Base-by-base conservation (phyloP, 768 basidiomycete species). In the Naganishia vishniacii region DNA sequence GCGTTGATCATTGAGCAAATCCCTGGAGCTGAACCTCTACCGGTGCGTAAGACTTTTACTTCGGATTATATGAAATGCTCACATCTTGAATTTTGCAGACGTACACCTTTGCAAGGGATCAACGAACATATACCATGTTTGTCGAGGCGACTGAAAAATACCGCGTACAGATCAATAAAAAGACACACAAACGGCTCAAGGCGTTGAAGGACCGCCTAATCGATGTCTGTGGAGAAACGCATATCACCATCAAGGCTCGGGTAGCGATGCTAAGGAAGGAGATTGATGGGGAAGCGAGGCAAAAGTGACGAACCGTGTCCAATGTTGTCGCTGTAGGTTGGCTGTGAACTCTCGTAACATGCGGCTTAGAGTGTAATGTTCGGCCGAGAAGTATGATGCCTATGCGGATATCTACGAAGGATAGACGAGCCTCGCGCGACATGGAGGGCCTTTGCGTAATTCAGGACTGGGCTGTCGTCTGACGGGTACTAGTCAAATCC, bases 81-180 rank as follows among this genome's bases (percentile, higher is more conserved):
- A 26, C 13, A 45, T 51, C 56, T n/a, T 12, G 28, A 31, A 18
- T 46, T 56, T 37, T 41, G 34, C 69, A 90, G 89, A 82, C 85
- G n/a, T 92, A 88, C 67, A 91, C 87, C 71, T 98, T 98, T 72
- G 94, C 93, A 46, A 84, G 94, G 23, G 94, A 98, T 76, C 87
- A 91, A 66, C 84, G 93, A 26, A 70, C 82, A 71, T 62, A 65
- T 79, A 31, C 75, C 75, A 29, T 66, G 67, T 56, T 83, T 63
- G 72, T 70, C 48, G 77, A 75, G 64, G 78, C 79, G 5, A 83
- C 85, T 26, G 77, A 80, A 34, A 68, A 82, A 25, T 67, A 78
- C 72, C 65, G 48, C 67, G 42, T 69, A 61, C 78, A 79, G 12
- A 83, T 86, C 44, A 80, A 82, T 42, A 80, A 77, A 45, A 79